Conservation (phyloP, 805 yeast species). For the Tetrapisispora phaffii region DNA sequence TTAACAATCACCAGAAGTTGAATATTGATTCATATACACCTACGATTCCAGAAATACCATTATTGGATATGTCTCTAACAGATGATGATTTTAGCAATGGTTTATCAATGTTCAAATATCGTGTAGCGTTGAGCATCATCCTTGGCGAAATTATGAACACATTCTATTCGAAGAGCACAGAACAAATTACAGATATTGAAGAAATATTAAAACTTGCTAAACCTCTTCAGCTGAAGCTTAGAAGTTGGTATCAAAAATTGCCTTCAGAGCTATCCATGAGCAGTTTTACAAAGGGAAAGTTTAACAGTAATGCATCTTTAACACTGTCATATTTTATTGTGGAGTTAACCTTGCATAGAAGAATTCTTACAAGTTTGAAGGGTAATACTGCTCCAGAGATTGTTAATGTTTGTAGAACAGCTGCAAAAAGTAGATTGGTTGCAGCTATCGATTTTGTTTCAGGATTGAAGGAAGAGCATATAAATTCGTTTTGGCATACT, state of each 20-base stretch:
- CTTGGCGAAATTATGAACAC: constrained; percentile 62
- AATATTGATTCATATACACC: neutral
- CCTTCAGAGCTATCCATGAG: constrained; percentile 58
- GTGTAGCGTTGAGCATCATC: constrained; percentile 57
- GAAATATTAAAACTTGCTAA: constrained; percentile 68
- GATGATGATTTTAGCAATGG: constrained; percentile 60
- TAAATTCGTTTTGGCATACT: constrained; percentile 85
- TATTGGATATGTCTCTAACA: constrained; percentile 23
- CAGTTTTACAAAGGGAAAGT: constrained; percentile 47
- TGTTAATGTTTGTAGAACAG: constrained; percentile 63
- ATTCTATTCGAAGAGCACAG: constrained; percentile 63
- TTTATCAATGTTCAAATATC: constrained; percentile 53
- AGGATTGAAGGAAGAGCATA: constrained; percentile 68
- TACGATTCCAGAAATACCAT: constrained; percentile 11
- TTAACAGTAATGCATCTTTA: constrained; percentile 66
- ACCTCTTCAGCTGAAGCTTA: constrained; percentile 60
- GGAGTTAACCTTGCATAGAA: constrained; percentile 77
- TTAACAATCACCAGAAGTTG: neutral
- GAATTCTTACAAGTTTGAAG: constrained; percentile 48
- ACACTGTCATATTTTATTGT: constrained; percentile 84
- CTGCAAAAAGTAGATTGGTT: constrained; percentile 70
- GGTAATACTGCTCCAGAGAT: constrained; percentile 42
- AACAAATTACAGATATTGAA: constrained; percentile 49
- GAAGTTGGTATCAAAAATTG: constrained; percentile 69
- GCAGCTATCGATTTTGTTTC: constrained; percentile 77